A percentile compares a stretch with the other conserved stretches of the same genome.
Evolutionary conservation across 805 yeast species (phyloP).

Genomic region (Maudiozyma turicensis): DNA sequence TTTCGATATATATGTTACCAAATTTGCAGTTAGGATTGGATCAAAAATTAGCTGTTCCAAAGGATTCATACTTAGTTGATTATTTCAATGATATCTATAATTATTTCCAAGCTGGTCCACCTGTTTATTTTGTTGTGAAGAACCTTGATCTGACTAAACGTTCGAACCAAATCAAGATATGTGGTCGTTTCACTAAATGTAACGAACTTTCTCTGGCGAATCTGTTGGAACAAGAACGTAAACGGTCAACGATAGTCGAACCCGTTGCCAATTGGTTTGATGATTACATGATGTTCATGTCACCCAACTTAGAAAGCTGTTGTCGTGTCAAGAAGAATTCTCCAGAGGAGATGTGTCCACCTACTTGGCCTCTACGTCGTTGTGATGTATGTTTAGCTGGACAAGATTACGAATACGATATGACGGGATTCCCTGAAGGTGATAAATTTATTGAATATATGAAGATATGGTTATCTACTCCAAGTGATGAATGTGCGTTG

Average conservation of each 20-base stretch:
- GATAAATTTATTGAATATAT: constrained; percentile 63
- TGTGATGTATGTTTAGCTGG: constrained; percentile 66
- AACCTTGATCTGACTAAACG: constrained; percentile 54
- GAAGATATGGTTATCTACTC: constrained; percentile 70
- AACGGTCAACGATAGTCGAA: constrained; percentile 60
- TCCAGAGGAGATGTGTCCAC: constrained; percentile 49
- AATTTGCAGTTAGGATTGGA: constrained; percentile 70
- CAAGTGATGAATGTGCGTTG: constrained; percentile 85
- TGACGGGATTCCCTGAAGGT: constrained; percentile 78
- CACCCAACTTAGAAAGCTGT: constrained; percentile 80
- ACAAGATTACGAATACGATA: constrained; percentile 55
- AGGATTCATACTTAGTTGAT: constrained; percentile 67
- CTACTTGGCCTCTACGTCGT: constrained; percentile 53
- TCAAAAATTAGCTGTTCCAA: constrained; percentile 81
- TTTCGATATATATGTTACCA: constrained; percentile 65
- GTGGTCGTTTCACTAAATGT: constrained; percentile 85
- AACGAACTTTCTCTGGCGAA: constrained; percentile 69
- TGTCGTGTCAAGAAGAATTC: constrained; percentile 57
- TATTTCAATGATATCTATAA: constrained; percentile 70
- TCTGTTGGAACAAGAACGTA: constrained; percentile 74
- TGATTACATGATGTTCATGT: constrained; percentile 77
- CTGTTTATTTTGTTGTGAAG: constrained; percentile 75
- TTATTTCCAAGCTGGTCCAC: constrained; percentile 82
- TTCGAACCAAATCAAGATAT: constrained; percentile 57
- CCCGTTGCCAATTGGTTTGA: constrained; percentile 92